phyloP scores from a whole-genome alignment of 1,139 yeast species.

The Pichia sorboxylosa region DNA sequence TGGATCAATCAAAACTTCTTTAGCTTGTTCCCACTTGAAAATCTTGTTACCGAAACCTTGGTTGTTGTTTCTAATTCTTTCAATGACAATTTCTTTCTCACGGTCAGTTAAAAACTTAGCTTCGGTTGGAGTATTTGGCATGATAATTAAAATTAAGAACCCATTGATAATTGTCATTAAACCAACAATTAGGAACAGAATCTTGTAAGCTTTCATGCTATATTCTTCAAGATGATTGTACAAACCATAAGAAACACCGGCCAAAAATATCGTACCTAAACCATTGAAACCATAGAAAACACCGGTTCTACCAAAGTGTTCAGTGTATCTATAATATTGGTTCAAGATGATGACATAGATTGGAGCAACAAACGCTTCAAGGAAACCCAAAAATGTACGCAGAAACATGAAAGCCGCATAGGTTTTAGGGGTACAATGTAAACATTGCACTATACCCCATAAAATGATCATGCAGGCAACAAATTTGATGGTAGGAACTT shows the following conservation, averaged over 20 bases:
- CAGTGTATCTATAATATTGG: constrained; percentile 32
- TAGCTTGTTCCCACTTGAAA: constrained; percentile 27
- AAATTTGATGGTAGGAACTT: constrained; percentile 25
- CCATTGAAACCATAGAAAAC: constrained; percentile 34
- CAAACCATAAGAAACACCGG: too few species aligned
- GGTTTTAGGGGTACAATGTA: constrained; percentile 24
- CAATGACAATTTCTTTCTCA: constrained; percentile 28
- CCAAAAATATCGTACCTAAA: constrained; percentile 27
- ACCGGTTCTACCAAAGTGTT: constrained; percentile 36
- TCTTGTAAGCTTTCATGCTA: constrained; percentile 34
- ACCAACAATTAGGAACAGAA: constrained; percentile 31
- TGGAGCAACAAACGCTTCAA: constrained; percentile 27
- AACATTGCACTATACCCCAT: constrained; percentile 25
- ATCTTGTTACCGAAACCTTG: constrained; percentile 28
- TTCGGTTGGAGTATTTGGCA: constrained; percentile 29
- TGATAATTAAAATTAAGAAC: constrained; percentile 20
- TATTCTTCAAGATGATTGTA: constrained; percentile 24
- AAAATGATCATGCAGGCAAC: constrained; percentile 15
- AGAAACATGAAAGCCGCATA: constrained; percentile 27
- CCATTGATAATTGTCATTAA: constrained; percentile 26
- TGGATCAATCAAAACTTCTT: constrained; percentile 30
- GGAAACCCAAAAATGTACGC: constrained; percentile 27
- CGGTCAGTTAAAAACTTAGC: constrained; percentile 24
- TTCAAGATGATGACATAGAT: constrained; percentile 27
- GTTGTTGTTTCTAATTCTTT: constrained; percentile 25